Conservation (phyloP, 495 filamentous ascomycete genomes). For the Aspergillus sclerotioniger region DNA sequence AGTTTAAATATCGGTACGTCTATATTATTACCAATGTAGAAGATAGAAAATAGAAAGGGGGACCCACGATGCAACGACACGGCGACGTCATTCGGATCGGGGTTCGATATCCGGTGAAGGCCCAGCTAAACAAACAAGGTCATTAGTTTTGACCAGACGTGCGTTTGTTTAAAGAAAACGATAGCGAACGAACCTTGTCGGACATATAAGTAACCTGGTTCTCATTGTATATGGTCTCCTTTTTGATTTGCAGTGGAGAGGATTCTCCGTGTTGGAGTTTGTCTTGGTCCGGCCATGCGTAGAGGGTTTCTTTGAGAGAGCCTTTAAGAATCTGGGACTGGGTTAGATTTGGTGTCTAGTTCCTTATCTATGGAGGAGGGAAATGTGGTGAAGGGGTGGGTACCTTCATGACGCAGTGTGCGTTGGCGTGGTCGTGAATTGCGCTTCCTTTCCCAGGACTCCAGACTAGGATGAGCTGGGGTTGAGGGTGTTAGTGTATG, state of each 20-base stretch:
- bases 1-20: no score
- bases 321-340: slow-evolving; percentile 64
- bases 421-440: slow-evolving; percentile 86
- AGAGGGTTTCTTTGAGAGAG: slow-evolving; percentile 73
- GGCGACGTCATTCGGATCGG: slow-evolving; percentile 65
- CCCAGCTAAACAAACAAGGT: slow-evolving; percentile 53
- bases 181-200: slow-evolving; percentile 51
- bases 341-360: neutral
- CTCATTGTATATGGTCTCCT: slow-evolving; percentile 48
- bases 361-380: neutral
- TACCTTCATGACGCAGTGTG: slow-evolving; percentile 72
- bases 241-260: slow-evolving; percentile 43
- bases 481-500: slow-evolving; percentile 8
- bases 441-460: slow-evolving; percentile 78
- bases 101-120: slow-evolving; percentile 78
- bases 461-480: slow-evolving; percentile 86
- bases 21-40: no score
- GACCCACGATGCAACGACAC: slow-evolving; percentile 79
- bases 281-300: slow-evolving; percentile 64
- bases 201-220: slow-evolving; percentile 82
- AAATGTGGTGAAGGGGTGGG: neutral
- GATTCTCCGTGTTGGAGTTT: slow-evolving; percentile 44
- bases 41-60: neutral
- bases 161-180: neutral
- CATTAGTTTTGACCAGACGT: neutral